Base-by-base conservation (phyloP, 257 asterid species). In the Solanum habrochaites region DNA sequence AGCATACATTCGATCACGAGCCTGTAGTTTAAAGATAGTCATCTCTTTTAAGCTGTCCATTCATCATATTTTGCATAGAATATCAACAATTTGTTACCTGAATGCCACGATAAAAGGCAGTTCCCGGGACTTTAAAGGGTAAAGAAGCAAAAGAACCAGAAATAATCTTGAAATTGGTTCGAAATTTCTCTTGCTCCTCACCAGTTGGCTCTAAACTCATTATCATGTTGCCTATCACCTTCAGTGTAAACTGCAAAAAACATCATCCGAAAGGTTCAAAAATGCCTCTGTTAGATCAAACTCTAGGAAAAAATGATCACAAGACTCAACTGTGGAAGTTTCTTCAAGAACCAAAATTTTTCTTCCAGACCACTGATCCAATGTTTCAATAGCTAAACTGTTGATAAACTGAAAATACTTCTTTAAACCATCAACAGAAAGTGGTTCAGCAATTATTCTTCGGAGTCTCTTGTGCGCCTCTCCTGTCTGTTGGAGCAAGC, bases 181-280 rank as follows among this genome's bases (percentile, higher is more conserved):
- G 74, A 87, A 95, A 94, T 85, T 94, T 94, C 42, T 95, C 97
- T 83, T 93, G 98, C 80, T 95, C 97, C 86, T 94, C 93, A 18
- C 98, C 98, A 7, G 91, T 88, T 21, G 98, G 98, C 87, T 92
- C 98, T 89, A 95, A 91, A 91, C 98, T 95, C 98, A 95, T 95
- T 85, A 95, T 94, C 97, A 95, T 95, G 90, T 95, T 93, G 83
- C 98, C 96, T 62, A 95, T 95, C 77, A 95, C 98, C 93, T 95
- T 95, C 69, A 95, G 87, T 2, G 97, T 94, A 89, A 95, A 95
- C 98, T 95, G 93, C 92, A 90, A 88, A 80, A 87, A 85, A 86
- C 12, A 37, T 23, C 12, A 64, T 85, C 58, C 13, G 56, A 80
- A 15, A 78, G 37, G 74, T 64, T 88, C 35, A 86, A 80, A 64